These are phyloP conservation scores for Pythium dissotocum DNA, from an alignment of 352 stramenopile species.

Conservation along the genomic window DNA sequence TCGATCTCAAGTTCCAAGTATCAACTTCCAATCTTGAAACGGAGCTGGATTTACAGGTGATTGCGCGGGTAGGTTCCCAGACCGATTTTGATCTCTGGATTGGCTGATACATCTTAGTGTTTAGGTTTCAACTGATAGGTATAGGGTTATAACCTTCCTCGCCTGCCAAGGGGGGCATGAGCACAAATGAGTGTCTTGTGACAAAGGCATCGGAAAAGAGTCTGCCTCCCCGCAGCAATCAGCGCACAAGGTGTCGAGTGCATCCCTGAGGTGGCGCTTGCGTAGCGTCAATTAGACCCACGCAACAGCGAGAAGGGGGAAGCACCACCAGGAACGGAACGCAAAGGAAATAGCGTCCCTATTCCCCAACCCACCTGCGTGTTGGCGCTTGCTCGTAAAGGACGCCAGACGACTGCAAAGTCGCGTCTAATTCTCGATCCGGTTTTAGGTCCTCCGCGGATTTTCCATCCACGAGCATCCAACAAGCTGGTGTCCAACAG, in stretches of 20 bases:
- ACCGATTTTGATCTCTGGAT: not conserved
- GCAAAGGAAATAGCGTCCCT: not conserved
- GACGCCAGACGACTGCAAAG: not conserved
- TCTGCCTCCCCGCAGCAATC: constrained; percentile 2
- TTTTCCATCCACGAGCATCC: not conserved
- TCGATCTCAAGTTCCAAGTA: constrained; percentile 2
- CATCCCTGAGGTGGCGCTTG: constrained; percentile 1
- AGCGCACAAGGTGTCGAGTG: not conserved
- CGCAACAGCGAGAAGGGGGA: not conserved
- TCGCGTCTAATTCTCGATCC: not conserved
- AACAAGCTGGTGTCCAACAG: constrained; percentile 2
- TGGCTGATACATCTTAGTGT: not conserved
- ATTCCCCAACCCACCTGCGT: not conserved
- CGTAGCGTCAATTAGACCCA: not conserved
- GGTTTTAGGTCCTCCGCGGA: not conserved
- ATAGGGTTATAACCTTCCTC: not conserved
- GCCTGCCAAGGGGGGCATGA: not conserved
- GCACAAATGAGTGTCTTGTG: not conserved
- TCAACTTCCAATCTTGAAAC: constrained; percentile 1
- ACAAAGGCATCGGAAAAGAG: not conserved
- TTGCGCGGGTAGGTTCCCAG: not conserved
- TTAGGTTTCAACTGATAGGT: not conserved
- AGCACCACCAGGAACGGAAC: not conserved
- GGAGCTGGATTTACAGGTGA: not conserved
- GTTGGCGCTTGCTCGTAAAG: not conserved